These are phyloP conservation scores for Talaromyces thailandensis DNA, from an alignment of 495 filamentous ascomycete species.

Conservation along the genomic window DNA sequence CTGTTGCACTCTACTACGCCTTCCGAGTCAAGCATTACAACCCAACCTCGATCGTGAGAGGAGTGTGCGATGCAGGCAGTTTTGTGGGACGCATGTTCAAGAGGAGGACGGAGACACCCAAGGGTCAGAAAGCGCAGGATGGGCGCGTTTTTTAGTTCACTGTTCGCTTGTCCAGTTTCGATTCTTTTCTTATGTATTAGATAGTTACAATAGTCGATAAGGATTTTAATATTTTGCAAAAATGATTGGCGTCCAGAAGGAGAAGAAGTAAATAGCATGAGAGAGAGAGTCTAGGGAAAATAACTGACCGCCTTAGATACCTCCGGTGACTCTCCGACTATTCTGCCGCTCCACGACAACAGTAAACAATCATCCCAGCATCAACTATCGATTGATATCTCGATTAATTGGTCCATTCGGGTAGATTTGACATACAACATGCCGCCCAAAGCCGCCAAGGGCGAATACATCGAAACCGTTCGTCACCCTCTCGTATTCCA, in stretches of 20 bases:
- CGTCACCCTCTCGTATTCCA: conserved; percentile 5
- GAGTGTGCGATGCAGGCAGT: conserved; percentile 17
- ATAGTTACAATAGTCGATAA: not conserved
- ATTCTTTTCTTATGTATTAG: not conserved
- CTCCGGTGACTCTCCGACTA: not conserved
- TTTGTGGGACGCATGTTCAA: conserved; percentile 32
- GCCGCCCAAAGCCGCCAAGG: conserved; percentile 69
- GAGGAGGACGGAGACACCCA: conserved; percentile 46
- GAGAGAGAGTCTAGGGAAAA: not conserved
- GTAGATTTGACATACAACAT: conserved; percentile 30
- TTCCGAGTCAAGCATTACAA: conserved; percentile 43
- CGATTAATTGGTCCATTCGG: not conserved
- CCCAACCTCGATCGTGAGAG: conserved; percentile 25
- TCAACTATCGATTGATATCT: not conserved
- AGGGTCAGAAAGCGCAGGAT: conserved; percentile 48
- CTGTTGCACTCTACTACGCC: conserved; percentile 42
- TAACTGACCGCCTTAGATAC: not conserved
- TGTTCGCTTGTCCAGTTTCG: not conserved
- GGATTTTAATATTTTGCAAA: not conserved
- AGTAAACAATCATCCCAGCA: not conserved
- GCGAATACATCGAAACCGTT: conserved; percentile 97
- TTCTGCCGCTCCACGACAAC: not conserved
- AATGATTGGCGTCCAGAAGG: no score
- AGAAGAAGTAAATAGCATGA: no score
- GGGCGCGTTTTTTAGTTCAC: conserved; percentile 13